phyloP scores from a whole-genome alignment of 2,329 filamentous ascomycete genomes.

The Fusarium udum region DNA sequence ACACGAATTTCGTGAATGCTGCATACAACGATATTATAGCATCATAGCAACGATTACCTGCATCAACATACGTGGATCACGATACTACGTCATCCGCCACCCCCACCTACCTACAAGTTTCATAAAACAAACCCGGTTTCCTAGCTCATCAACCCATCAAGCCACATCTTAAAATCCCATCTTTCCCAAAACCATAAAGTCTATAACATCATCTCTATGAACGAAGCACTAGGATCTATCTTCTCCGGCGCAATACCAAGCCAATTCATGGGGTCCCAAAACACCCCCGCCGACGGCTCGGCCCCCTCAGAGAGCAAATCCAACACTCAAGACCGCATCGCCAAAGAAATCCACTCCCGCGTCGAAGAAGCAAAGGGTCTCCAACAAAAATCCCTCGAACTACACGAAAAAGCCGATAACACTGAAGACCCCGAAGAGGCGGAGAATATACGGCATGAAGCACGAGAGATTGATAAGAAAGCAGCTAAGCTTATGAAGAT shows the following conservation, averaged over 20 bases:
- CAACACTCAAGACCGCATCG: conserved; percentile 22
- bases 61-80: background rate
- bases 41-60: conserved; percentile 12
- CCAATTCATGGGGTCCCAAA: conserved; percentile 21
- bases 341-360: conserved; percentile 22
- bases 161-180: conserved; percentile 18
- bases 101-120: conserved; percentile 4
- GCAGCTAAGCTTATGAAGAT: conserved; percentile 39
- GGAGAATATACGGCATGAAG: conserved; percentile 23
- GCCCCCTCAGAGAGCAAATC: conserved; percentile 1
- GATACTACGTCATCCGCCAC: conserved; percentile 30
- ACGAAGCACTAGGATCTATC: conserved; percentile 17
- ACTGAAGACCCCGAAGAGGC: conserved; percentile 15
- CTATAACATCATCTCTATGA: background rate
- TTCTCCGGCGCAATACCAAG: conserved; percentile 22
- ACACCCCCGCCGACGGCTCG: conserved; percentile 1
- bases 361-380: conserved; percentile 30
- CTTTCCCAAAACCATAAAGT: background rate
- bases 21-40: background rate
- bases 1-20: background rate
- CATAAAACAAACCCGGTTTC: conserved; percentile 20
- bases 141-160: background rate
- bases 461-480: conserved; percentile 31
- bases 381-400: conserved; percentile 26
- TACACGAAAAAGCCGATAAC: conserved; percentile 29